phyloP scores from a whole-genome alignment of 805 yeast genomes.

The Clavispora carvajalis region DNA sequence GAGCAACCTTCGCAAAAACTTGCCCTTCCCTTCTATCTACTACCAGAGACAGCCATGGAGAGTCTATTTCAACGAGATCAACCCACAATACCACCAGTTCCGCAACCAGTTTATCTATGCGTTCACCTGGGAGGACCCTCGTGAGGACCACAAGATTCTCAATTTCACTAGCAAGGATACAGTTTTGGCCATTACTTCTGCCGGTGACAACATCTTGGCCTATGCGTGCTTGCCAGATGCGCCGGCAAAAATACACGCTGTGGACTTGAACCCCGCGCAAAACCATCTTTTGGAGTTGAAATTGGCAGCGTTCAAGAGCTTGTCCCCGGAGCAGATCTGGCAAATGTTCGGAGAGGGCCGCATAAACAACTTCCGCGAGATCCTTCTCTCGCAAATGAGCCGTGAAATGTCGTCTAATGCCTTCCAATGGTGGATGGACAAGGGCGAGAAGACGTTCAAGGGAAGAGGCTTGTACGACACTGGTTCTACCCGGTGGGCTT shows the following conservation, averaged over 20 bases:
- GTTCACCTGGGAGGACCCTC: constrained; percentile 88
- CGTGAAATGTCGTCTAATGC: constrained; percentile 76
- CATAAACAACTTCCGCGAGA: constrained; percentile 34
- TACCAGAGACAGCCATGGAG: constrained; percentile 76
- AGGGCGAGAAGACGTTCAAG: constrained; percentile 56
- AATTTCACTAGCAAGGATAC: constrained; percentile 60
- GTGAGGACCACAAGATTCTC: constrained; percentile 68
- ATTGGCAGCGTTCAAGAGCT: constrained; percentile 57
- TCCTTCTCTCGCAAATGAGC: constrained; percentile 49
- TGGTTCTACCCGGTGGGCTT: constrained; percentile 84
- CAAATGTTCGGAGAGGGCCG: constrained; percentile 71
- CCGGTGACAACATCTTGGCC: constrained; percentile 75
- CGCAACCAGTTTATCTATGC: constrained; percentile 78
- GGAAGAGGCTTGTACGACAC: constrained; percentile 72
- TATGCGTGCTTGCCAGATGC: constrained; percentile 69
- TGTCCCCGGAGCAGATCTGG: constrained; percentile 62
- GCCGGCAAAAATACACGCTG: constrained; percentile 77
- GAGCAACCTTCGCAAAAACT: constrained; percentile 51
- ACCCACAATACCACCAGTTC: constrained; percentile 65
- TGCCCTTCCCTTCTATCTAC: constrained; percentile 77
- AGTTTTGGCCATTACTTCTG: constrained; percentile 78
- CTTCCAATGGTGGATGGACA: constrained; percentile 72
- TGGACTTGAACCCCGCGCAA: constrained; percentile 79
- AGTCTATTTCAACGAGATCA: constrained; percentile 70
- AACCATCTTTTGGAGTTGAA: constrained; percentile 76